Evolutionary conservation across 139 green algal species (phyloP), one percentile per base, ranked within the genome.

Genomic region (Volvox reticuliferus): DNA sequence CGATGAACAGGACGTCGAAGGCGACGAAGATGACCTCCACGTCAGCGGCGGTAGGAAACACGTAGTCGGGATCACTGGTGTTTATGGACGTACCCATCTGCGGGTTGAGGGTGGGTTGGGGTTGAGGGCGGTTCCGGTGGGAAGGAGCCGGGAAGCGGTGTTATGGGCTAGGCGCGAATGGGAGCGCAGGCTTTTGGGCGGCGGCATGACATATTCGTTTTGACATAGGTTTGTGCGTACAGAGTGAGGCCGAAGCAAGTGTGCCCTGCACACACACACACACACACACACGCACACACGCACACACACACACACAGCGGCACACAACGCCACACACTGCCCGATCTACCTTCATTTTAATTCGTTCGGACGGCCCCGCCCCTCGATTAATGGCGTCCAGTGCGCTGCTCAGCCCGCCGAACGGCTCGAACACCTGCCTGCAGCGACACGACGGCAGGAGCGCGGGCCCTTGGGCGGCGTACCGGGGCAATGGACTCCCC

Each of bases 1-100:
- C 86, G 1, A 91, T 26, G 91, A 97, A 98, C 36, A 99, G 93
- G 13, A 99, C 88, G 88, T 99, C 97, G 88, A 99, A 99, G 1
- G 89, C 95, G 0, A 99, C 82, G 87, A 97, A 98, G 24, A 96
- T 44, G 14, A 93, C 80, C 91, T 93, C 90, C 28, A 93, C 85
- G 63, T 93, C 90, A 20, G 28, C 75, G 13, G 84, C 90, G 17
- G 30, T 76, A 12, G 90, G 90, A 63, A 84, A 88, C n/a, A 79
- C 30, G 69, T 92, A 92, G 81, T 92, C 81, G 30, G 89, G 89
- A 80, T 92, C 89, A 37, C 35, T 24, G 37, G 88, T 87, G 62
- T 84, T 83, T 16, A 83, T 62, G 80, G 68, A 68, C 30, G 12
- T 87, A 63, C 82, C 82, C 62, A 78, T 87, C 82, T 87, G 82